Evolutionary conservation across 495 filamentous ascomycete genomes (phyloP).

Genomic region (Xylaria telfairii): DNA sequence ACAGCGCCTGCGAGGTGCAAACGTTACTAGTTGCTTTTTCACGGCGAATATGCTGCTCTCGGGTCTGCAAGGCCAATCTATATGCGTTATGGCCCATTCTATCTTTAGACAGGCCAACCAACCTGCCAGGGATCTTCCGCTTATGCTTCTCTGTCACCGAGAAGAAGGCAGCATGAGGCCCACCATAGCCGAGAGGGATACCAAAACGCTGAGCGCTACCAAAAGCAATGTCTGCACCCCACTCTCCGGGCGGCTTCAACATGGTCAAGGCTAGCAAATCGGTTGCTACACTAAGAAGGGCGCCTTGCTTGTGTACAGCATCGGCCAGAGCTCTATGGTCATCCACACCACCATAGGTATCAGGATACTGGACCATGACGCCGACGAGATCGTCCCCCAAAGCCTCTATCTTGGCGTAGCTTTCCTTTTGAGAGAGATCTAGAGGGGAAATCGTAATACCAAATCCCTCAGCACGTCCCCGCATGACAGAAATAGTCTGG

Average conservation of each 20-base stretch:
- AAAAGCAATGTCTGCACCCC: conserved; percentile 96
- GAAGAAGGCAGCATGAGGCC: conserved; percentile 97
- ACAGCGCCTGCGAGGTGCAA: conserved; percentile 92
- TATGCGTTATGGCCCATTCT: conserved; percentile 84
- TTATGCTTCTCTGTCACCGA: conserved; percentile 92
- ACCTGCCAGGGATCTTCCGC: conserved; percentile 92
- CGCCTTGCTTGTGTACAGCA: conserved; percentile 77
- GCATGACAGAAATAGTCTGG: conserved; percentile 86
- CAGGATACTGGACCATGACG: conserved; percentile 93
- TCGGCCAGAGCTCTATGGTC: conserved; percentile 78
- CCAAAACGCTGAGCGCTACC: conserved; percentile 95
- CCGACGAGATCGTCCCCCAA: conserved; percentile 86
- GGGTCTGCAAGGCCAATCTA: conserved; percentile 87
- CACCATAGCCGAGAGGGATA: conserved; percentile 92
- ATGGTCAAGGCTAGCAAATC: conserved; percentile 90
- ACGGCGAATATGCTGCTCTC: conserved; percentile 95
- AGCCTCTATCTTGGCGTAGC: conserved; percentile 67
- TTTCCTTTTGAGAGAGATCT: conserved; percentile 68
- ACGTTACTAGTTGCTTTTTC: conserved; percentile 99
- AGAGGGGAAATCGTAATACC: conserved; percentile 78
- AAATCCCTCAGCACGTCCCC: conserved; percentile 91
- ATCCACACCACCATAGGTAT: conserved; percentile 82
- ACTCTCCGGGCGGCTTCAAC: conserved; percentile 91
- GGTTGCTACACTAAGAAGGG: conserved; percentile 86
- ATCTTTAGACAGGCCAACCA: conserved; percentile 94